Conservation (phyloP, 2,329 filamentous ascomycete genomes). For the Periconia digitata region DNA sequence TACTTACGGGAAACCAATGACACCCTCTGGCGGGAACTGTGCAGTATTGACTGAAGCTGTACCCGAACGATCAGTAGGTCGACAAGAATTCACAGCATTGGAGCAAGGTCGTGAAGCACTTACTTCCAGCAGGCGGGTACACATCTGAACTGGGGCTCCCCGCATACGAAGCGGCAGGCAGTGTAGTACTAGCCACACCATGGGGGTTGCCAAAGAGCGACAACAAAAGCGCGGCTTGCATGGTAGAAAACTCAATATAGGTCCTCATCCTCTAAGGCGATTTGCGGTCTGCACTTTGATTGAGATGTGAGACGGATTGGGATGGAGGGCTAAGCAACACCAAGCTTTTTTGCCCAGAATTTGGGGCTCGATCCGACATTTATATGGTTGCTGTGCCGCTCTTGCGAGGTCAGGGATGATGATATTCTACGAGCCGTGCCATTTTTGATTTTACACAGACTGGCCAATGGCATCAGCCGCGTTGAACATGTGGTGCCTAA, state of each 20-base stretch:
- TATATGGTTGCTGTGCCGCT: not conserved
- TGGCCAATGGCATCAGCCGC: not conserved
- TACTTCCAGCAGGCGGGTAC: slow-evolving; percentile 30
- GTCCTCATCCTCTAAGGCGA: too few species aligned
- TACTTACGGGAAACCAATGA: slow-evolving; percentile 23
- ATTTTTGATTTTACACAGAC: not conserved
- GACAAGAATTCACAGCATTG: not conserved
- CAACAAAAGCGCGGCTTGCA: not conserved
- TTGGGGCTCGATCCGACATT: not conserved
- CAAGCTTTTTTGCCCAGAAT: not conserved
- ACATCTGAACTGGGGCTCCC: slow-evolving; percentile 19
- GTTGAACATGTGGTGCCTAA: not conserved
- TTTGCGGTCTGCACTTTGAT: not conserved
- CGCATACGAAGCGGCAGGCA: slow-evolving; percentile 17
- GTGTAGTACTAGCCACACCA: slow-evolving; percentile 14
- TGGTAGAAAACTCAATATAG: not conserved
- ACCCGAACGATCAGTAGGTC: slow-evolving; percentile 1
- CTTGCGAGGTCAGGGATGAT: not conserved
- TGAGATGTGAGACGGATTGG: not conserved
- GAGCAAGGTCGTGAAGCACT: slow-evolving; percentile 1
- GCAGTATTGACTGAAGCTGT: slow-evolving; percentile 24
- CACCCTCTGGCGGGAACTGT: slow-evolving; percentile 29
- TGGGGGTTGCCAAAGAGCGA: not conserved
- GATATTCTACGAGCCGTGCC: not conserved
- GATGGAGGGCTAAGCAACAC: not conserved